These are phyloP conservation scores for Inonotus hispidus DNA, from an alignment of 1,284 basidiomycete genomes.

Conservation along the genomic window DNA sequence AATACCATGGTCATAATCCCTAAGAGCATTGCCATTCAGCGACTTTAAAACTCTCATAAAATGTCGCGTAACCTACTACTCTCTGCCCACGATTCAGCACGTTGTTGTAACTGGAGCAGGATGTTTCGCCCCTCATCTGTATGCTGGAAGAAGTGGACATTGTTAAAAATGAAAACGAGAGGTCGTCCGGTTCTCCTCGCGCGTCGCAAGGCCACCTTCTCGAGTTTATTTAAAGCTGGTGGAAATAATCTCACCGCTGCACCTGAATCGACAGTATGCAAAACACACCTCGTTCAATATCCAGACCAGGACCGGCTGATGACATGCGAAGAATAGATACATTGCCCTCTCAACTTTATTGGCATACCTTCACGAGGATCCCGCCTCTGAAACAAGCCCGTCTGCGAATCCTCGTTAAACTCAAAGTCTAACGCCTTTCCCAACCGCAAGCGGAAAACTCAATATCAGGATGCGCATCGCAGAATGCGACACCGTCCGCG, in stretches of 20 bases:
- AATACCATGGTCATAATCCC: conserved; percentile 78
- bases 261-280: neutral
- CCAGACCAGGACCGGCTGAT: conserved; percentile 70
- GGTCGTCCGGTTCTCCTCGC: conserved; percentile 55
- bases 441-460: conserved; percentile 77
- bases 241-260: neutral
- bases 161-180: conserved; percentile 70
- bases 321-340: conserved; percentile 3
- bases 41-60: conserved; percentile 13
- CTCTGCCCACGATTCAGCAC: conserved; percentile 61
- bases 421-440: conserved; percentile 79
- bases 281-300: conserved; percentile 70
- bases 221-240: conserved; percentile 75
- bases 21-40: conserved; percentile 26
- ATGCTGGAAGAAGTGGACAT: conserved; percentile 44
- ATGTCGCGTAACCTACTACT: conserved; percentile 47
- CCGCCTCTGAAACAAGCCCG: conserved; percentile 69
- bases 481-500: conserved; percentile 60
- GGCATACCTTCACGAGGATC: conserved; percentile 72
- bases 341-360: neutral
- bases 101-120: conserved; percentile 46
- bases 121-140: conserved; percentile 40
- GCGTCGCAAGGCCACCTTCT: conserved; percentile 75
- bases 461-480: conserved; percentile 58
- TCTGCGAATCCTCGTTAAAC: conserved; percentile 77